Evolutionary conservation across 2,329 filamentous ascomycete genomes (phyloP), one percentile per base, ranked within the genome.

Genomic region (Neoarthrinium moseri): DNA sequence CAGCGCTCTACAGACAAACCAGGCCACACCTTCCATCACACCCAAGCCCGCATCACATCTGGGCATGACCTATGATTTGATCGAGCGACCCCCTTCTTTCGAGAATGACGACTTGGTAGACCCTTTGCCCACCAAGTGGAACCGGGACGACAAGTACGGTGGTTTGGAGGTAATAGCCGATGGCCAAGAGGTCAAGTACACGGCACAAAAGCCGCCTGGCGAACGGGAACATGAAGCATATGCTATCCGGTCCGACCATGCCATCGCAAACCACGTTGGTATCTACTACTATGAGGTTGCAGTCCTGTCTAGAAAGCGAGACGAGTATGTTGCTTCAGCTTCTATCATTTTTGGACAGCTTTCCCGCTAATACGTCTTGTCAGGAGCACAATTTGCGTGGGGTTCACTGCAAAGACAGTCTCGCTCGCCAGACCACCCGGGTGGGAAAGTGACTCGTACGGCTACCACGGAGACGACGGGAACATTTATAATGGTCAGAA

Each of bases 271-370:
- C 27, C 87, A 95, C 60, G 94, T 89, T 55, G 94, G 94, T 2
- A 86, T 99, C 49, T 99, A 96, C 66, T 99, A 99, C 65, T 99
- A 84, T 61, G 94, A 99, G 63, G 76, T 86, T 20, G 68, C 68
- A 13, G 71, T 83, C 38, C 47, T 78, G 21, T 68, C 71, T 13
- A 73, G 69, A 43, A 78, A 74, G 58, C 67, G 69, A 51, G 76
- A 80, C 34, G 79, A 82, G 77, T 82, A 69, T 44, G 78, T 75
- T 15, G 45, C 15, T 21, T 11, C 20, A 23, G 27, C 37, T 26
- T 35, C 29, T 33, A n/a, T 5, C 39, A 50, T 10, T 10, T 5
- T 5, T 7, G 5, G n/a, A 11, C 5, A 20, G 26, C 27, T 5
- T n/a, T 20, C 24, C 15, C 17, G 10, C 20, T 29, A 18, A 17